Percentiles rank a stretch among this genome's conserved stretches.
These are phyloP conservation scores for Heterobasidion irregulare DNA, from an alignment of 1,284 basidiomycete species.

Conservation along the genomic window DNA sequence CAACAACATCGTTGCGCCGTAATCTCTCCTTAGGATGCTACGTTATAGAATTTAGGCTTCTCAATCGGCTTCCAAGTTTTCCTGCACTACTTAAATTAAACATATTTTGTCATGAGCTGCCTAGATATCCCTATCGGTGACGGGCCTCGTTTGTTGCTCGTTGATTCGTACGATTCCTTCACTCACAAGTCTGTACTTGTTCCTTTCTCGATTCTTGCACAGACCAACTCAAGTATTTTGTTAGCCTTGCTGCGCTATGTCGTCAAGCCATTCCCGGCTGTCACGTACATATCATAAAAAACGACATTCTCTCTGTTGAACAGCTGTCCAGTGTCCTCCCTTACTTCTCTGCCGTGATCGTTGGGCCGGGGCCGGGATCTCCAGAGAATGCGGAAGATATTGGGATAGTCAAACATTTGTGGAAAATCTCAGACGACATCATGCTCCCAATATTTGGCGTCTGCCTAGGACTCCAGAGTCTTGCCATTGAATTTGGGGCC, in stretches of 20 bases:
- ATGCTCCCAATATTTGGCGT: constrained; percentile 79
- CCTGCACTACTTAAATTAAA: background rate
- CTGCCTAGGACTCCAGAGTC: constrained; percentile 89
- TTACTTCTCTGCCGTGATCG: constrained; percentile 59
- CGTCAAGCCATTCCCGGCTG: constrained; percentile 49
- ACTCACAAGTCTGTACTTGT: constrained; percentile 64
- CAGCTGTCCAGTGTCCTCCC: constrained; percentile 43
- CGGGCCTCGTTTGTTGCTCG: constrained; percentile 43
- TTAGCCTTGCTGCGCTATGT: constrained; percentile 58
- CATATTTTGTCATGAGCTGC: background rate
- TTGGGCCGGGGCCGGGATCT: constrained; percentile 81
- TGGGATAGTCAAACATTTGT: constrained; percentile 58
- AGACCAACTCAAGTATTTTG: constrained; percentile 4
- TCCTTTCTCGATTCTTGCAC: background rate
- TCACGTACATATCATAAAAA: constrained; percentile 62
- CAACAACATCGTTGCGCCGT: too few relatives aligned
- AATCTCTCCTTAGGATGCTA: too few relatives aligned
- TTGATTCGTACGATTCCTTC: constrained; percentile 84
- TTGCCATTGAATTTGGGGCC: constrained; percentile 76
- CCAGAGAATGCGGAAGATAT: constrained; percentile 56
- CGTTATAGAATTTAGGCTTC: too few relatives aligned
- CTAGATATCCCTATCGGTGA: background rate
- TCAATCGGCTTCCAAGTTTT: too few relatives aligned
- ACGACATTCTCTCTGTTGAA: constrained; percentile 47
- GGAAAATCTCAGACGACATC: constrained; percentile 44